Evolutionary conservation across 2,329 filamentous ascomycete genomes (phyloP).

Genomic region (Colletotrichum sp.): DNA sequence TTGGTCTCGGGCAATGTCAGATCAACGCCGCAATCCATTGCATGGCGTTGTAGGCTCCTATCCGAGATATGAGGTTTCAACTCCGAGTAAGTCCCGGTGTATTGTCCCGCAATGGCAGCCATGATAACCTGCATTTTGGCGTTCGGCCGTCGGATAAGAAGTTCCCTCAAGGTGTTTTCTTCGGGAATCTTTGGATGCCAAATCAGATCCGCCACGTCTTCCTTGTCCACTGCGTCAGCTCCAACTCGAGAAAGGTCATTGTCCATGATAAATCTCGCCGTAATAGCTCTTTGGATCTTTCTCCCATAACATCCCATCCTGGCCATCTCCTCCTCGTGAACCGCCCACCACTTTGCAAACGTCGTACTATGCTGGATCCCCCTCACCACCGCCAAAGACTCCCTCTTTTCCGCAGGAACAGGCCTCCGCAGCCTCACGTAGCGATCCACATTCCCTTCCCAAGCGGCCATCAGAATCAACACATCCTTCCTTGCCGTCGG

Average conservation of each 20-base stretch:
- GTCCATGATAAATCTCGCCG: constrained; percentile 30
- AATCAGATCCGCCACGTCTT: constrained; percentile 40
- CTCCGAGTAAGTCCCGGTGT: background rate
- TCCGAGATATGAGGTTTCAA: background rate
- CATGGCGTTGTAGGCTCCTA: background rate
- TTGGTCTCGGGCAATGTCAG: background rate
- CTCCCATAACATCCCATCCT: background rate
- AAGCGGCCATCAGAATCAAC: background rate
- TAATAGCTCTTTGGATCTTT: constrained; percentile 21
- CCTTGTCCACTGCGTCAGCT: background rate
- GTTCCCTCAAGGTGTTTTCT: constrained; percentile 38
- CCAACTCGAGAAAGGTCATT: constrained; percentile 30
- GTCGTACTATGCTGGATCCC: constrained; percentile 41
- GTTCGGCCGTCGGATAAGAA: constrained; percentile 34
- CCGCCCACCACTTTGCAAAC: constrained; percentile 38
- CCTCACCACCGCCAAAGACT: background rate
- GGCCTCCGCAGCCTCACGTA: background rate
- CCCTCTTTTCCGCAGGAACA: background rate
- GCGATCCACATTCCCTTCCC: background rate
- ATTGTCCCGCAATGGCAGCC: constrained; percentile 42
- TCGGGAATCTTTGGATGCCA: constrained; percentile 41
- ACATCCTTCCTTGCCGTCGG: background rate
- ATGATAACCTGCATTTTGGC: constrained; percentile 40
- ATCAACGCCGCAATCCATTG: background rate
- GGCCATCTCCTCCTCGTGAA: background rate